These are phyloP conservation scores for Arthrinium puccinioides DNA, from an alignment of 2,329 filamentous ascomycete species.

Conservation along the genomic window DNA sequence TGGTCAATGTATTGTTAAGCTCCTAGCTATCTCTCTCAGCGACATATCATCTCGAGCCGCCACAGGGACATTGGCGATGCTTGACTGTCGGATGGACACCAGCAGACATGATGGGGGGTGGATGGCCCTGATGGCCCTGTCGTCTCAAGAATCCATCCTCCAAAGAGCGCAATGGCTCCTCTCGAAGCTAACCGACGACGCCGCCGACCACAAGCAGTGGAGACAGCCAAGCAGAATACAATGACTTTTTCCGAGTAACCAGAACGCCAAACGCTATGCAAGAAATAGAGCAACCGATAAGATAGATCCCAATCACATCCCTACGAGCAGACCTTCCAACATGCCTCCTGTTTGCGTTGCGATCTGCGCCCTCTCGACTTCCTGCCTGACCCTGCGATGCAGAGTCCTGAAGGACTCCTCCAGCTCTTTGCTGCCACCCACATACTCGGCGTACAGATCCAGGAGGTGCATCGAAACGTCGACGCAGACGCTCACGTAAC, in stretches of 20 bases:
- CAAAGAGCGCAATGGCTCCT: too few relatives aligned
- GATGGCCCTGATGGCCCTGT: too few relatives aligned
- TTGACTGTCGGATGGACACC: too few relatives aligned
- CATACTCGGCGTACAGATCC: slow-evolving; percentile 79
- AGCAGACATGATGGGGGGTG: too few relatives aligned
- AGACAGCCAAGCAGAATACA: too few relatives aligned
- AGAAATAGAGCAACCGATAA: background rate
- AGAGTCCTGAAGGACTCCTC: slow-evolving; percentile 63
- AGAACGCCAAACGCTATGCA: slow-evolving; percentile 6
- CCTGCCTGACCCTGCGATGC: slow-evolving; percentile 62
- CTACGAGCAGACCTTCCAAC: slow-evolving; percentile 64
- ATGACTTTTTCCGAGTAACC: slow-evolving; percentile 2
- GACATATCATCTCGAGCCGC: too few relatives aligned
- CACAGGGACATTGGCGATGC: too few relatives aligned
- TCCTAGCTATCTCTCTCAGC: too few relatives aligned
- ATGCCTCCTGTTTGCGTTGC: slow-evolving; percentile 80
- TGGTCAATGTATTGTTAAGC: too few relatives aligned
- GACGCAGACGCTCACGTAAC: slow-evolving; percentile 72
- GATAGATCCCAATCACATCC: slow-evolving; percentile 14
- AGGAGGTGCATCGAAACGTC: slow-evolving; percentile 77
- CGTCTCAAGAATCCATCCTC: too few relatives aligned
- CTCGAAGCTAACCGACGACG: too few relatives aligned
- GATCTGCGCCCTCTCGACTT: slow-evolving; percentile 77
- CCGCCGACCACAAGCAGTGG: too few relatives aligned
- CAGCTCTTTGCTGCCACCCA: slow-evolving; percentile 66